Evolutionary conservation across 441 rosid species (phyloP).

Genomic region (Adansonia rubrostipa): DNA sequence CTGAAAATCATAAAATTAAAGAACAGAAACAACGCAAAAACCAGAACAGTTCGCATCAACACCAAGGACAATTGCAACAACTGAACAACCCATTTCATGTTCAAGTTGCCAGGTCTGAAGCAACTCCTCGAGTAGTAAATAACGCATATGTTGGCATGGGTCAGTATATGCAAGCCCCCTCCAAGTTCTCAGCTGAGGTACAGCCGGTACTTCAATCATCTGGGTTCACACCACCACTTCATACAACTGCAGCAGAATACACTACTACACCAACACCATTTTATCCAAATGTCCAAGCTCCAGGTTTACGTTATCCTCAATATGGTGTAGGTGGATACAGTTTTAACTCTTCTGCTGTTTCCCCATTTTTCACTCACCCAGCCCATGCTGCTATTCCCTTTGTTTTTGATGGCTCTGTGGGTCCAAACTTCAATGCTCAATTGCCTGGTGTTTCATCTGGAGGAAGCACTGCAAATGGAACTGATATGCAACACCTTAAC

Average conservation of each 20-base stretch:
- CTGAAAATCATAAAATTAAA: constrained; percentile 34
- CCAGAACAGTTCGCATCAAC: constrained; percentile 28
- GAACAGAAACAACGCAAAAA: constrained; percentile 4
- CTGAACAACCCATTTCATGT: constrained; percentile 41
- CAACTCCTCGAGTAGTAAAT: constrained; percentile 43
- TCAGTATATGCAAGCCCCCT: constrained; percentile 40
- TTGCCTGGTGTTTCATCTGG: constrained; percentile 45
- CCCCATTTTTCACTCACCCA: constrained; percentile 53
- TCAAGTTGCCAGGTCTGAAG: constrained; percentile 43
- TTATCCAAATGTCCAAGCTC: constrained; percentile 48
- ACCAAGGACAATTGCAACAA: constrained; percentile 38
- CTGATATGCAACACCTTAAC: constrained; percentile 51
- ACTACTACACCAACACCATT: constrained; percentile 50
- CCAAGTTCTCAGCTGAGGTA: constrained; percentile 43
- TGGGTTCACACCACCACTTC: constrained; percentile 48
- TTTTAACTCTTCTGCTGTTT: constrained; percentile 43
- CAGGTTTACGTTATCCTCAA: constrained; percentile 54
- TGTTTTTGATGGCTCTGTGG: constrained; percentile 43
- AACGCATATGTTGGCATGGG: constrained; percentile 40
- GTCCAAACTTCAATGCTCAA: constrained; percentile 48
- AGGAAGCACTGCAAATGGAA: constrained; percentile 45
- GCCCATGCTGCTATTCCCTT: constrained; percentile 49
- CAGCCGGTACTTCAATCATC: constrained; percentile 54
- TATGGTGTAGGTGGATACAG: constrained; percentile 57
- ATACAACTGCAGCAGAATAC: constrained; percentile 45